Base-by-base conservation (phyloP, 2,329 filamentous ascomycete genomes). In the Diaporthe batatas region DNA sequence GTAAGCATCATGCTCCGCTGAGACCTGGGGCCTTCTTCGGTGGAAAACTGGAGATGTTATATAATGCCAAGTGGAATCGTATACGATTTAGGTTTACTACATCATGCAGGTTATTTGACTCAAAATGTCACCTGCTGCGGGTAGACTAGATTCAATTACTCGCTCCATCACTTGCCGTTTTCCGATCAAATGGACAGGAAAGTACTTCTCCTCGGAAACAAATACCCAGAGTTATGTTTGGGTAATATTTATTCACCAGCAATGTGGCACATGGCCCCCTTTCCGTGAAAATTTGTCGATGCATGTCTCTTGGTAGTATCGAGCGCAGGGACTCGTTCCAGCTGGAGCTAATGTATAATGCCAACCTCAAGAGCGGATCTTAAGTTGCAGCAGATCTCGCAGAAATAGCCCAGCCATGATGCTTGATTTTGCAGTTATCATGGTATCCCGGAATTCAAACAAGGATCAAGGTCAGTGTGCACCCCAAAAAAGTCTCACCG, bases 331-430 rank as follows among this genome's bases (percentile, higher is more conserved):
- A 42, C 25, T 25, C 12, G 10, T 23, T 59, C 14, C 36, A 42
- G 42, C 57, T 59, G 57, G 34, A 59, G 57, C 57, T 59, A 42
- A 42, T 59, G 36, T 59, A 42, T 59, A 59, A 59, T 59, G 57
- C 57, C 57, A 59, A 59, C 36, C 57, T 34, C 36, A 23, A 25
- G 57, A 59, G 57, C 36, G 36, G 57, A 59, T 59, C 36, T 42
- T 16, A n/a, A 23, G 10, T 59, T 59, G 34, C 57, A 59, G 36
- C 18, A 42, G n/a, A 25, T 42, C 36, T 59, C 12, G 36, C n/a
- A 8, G n/a, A 42, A 25, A 39, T 25, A 59, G 16, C 29, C 55
- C 55, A 23, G 55, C 18, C 23, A 59, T 21, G 7, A 59, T 36
- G 11, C 55, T 42, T 59, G 55, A 59, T 8, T 59, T 42, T 2